Evolutionary conservation across 2,329 filamentous ascomycete species (phyloP).

Genomic region (Ascocoryne sarcoides): DNA sequence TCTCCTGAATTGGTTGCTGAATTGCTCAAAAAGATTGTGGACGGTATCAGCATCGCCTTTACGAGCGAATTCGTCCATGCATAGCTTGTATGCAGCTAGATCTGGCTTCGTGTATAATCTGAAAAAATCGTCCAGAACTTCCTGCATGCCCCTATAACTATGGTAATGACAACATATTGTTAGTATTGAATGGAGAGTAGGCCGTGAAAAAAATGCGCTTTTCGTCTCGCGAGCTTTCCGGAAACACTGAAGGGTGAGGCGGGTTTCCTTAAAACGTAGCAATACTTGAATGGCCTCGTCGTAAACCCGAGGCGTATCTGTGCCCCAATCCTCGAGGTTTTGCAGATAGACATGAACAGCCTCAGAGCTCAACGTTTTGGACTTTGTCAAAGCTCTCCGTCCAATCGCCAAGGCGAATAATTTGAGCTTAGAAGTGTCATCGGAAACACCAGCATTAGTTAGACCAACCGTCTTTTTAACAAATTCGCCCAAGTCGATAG

Average conservation of each 20-base stretch:
- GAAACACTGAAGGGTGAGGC: constrained; percentile 20
- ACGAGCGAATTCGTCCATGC: constrained; percentile 33
- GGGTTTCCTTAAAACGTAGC: constrained; percentile 11
- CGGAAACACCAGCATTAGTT: background rate
- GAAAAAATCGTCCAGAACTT: constrained; percentile 31
- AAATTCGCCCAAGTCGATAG: constrained; percentile 13
- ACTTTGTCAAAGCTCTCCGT: constrained; percentile 11
- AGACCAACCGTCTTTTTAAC: background rate
- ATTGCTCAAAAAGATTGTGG: constrained; percentile 35
- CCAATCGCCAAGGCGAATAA: constrained; percentile 16
- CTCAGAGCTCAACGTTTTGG: constrained; percentile 8
- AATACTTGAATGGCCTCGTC: constrained; percentile 14
- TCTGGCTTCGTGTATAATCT: constrained; percentile 24
- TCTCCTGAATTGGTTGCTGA: constrained; percentile 11
- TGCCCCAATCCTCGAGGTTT: constrained; percentile 15
- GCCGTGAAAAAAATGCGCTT: constrained; percentile 10
- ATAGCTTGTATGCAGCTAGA: constrained; percentile 27
- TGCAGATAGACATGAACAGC: constrained; percentile 13
- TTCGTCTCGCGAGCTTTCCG: constrained; percentile 11
- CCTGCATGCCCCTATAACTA: constrained; percentile 29
- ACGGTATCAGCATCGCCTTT: constrained; percentile 38
- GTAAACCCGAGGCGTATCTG: constrained; percentile 14
- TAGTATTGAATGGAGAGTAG: constrained; percentile 25
- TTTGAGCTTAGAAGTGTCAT: background rate
- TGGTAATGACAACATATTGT: constrained; percentile 24